phyloP scores from a whole-genome alignment of 2,329 filamentous ascomycete genomes.

The Calonectria ilicicola region DNA sequence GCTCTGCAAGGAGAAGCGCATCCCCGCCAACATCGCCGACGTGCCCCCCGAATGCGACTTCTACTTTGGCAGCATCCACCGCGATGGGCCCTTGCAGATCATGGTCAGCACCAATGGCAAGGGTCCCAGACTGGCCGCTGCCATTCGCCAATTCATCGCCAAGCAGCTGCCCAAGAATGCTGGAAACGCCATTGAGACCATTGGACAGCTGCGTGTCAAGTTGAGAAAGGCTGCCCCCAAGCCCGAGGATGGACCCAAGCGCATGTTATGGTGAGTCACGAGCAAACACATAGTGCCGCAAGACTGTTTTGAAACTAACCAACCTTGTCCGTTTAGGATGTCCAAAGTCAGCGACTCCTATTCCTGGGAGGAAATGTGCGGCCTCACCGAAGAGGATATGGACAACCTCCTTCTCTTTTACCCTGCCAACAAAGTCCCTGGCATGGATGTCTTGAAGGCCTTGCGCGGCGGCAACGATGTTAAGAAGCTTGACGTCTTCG shows the following conservation, averaged over 20 bases:
- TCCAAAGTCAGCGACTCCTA: slow-evolving; percentile 90
- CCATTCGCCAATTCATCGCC: slow-evolving; percentile 87
- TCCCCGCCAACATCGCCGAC: slow-evolving; percentile 96
- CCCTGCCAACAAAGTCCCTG: slow-evolving; percentile 64
- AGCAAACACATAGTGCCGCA: too few relatives aligned
- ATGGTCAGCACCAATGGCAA: slow-evolving; percentile 99
- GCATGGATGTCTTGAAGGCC: slow-evolving; percentile 65
- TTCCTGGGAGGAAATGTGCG: slow-evolving; percentile 85
- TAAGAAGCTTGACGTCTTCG: slow-evolving; percentile 66
- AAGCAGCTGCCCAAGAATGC: slow-evolving; percentile 80
- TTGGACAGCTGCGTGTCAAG: slow-evolving; percentile 83
- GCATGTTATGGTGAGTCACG: slow-evolving; percentile 84
- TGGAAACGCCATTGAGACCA: slow-evolving; percentile 86
- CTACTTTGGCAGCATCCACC: slow-evolving; percentile 96
- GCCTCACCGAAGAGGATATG: slow-evolving; percentile 87
- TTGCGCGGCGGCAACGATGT: slow-evolving; percentile 61
- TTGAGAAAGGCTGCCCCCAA: slow-evolving; percentile 81
- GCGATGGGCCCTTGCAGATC: slow-evolving; percentile 94
- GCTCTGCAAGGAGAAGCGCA: slow-evolving; percentile 85
- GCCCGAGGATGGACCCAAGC: slow-evolving; percentile 80
- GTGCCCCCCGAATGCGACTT: slow-evolving; percentile 98
- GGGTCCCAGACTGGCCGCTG: slow-evolving; percentile 89
- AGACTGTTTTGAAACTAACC: slow-evolving; percentile 12
- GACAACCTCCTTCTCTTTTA: slow-evolving; percentile 85
- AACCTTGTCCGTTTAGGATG: slow-evolving; percentile 72